Evolutionary conservation across 148 eudicot species (phyloP).

Genomic region (Cornus kousa): DNA sequence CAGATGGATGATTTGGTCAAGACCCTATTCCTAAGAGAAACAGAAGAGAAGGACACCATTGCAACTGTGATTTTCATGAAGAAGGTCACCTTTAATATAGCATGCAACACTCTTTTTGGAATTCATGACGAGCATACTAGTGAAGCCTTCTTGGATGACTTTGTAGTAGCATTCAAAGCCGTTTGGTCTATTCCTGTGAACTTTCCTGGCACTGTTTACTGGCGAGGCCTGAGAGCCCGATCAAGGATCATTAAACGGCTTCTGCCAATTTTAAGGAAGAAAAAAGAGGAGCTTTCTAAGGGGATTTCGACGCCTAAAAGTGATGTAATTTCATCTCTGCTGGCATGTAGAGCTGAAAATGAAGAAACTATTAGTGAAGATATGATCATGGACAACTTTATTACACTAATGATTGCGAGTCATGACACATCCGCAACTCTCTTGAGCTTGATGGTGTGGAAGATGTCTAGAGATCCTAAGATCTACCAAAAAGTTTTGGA

Average conservation of each 20-base stretch:
- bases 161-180: background rate
- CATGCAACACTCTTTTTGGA: constrained; percentile 13
- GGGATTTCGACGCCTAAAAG: background rate
- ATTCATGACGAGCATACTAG: constrained; percentile 8
- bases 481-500: background rate
- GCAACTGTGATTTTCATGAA: constrained; percentile 16
- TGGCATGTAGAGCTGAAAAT: background rate
- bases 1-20: constrained; percentile 13
- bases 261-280: constrained; percentile 6
- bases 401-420: constrained; percentile 4
- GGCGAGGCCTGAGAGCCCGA: constrained; percentile 9
- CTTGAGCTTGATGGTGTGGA: constrained; percentile 18
- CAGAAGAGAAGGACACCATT: constrained; percentile 9
- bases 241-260: constrained; percentile 1
- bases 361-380: constrained; percentile 11
- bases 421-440: constrained; percentile 14
- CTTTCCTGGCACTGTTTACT: constrained; percentile 7
- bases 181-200: constrained; percentile 7
- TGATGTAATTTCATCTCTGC: constrained; percentile 7
- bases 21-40: background rate
- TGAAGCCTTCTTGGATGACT: constrained; percentile 6
- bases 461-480: constrained; percentile 3
- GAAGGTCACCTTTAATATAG: constrained; percentile 2
- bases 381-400: constrained; percentile 3
- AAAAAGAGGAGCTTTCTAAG: constrained; percentile 1